Conservation (phyloP, 305 asterid genomes). For the Fraxinus nigra region DNA sequence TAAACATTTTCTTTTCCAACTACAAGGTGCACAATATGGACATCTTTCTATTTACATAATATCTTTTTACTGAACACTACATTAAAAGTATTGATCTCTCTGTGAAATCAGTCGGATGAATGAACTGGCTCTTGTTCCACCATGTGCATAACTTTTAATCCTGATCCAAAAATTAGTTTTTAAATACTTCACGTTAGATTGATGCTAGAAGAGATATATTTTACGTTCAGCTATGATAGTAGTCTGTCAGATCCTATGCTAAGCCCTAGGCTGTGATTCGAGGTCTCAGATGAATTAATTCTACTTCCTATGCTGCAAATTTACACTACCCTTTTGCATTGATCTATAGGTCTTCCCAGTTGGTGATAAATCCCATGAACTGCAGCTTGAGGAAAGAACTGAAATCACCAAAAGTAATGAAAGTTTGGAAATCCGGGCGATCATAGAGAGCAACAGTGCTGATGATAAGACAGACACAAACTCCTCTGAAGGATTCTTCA, state of each 20-base stretch:
- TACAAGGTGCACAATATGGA: neutral
- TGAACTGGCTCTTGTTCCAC: neutral
- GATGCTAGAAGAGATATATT: neutral
- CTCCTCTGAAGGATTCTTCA: constrained; percentile 32
- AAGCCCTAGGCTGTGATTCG: neutral
- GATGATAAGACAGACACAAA: constrained; percentile 40
- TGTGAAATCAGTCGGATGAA: constrained; percentile 1
- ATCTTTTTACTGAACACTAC: neutral
- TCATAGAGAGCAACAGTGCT: constrained; percentile 33
- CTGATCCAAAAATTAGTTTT: constrained; percentile 1
- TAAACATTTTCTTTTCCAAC: neutral
- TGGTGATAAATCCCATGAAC: constrained; percentile 54
- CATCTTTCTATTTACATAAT: neutral
- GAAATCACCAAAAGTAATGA: constrained; percentile 37
- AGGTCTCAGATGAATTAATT: neutral
- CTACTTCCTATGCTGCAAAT: constrained; percentile 26
- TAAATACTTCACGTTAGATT: neutral
- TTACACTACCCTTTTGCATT: constrained; percentile 26
- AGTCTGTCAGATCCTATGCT: neutral
- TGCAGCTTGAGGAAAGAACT: constrained; percentile 45
- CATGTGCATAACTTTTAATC: neutral
- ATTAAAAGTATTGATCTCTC: neutral
- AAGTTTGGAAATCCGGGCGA: constrained; percentile 34
- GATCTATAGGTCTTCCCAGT: constrained; percentile 58
- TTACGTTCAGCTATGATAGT: neutral